Evolutionary conservation across 768 basidiomycete species (phyloP).

Genomic region (Hygrocybe punicea): DNA sequence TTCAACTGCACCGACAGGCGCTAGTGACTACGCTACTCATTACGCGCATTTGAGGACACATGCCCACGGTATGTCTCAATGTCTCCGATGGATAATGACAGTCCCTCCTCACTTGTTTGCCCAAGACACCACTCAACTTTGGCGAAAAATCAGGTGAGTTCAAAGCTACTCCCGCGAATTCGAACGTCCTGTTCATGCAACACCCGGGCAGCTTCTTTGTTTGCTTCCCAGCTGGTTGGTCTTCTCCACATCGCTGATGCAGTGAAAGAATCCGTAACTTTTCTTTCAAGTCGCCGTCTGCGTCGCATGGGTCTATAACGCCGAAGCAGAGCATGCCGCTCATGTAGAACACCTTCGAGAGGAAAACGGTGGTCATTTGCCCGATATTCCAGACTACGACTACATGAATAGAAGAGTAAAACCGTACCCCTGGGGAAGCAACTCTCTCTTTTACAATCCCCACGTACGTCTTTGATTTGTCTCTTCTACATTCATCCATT

Average conservation of each 20-base stretch:
- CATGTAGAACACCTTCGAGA: constrained; percentile 68
- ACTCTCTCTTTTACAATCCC: constrained; percentile 79
- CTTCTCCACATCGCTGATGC: constrained; percentile 10
- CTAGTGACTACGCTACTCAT: constrained; percentile 47
- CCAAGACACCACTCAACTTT: constrained; percentile 71
- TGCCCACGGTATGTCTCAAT: constrained; percentile 53
- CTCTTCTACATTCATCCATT: neutral
- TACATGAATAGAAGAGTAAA: constrained; percentile 74
- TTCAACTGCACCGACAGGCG: constrained; percentile 28
- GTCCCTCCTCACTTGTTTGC: neutral
- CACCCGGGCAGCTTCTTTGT: constrained; percentile 59
- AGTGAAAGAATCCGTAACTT: neutral
- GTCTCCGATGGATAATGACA: neutral
- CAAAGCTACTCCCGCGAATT: constrained; percentile 16
- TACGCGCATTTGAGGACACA: constrained; percentile 61
- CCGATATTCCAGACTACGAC: constrained; percentile 67
- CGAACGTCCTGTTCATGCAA: neutral
- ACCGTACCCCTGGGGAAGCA: constrained; percentile 83
- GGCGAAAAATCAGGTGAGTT: constrained; percentile 78
- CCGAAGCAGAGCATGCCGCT: constrained; percentile 60
- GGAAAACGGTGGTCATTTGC: constrained; percentile 70
- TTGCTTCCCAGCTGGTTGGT: constrained; percentile 72
- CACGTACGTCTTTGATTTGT: constrained; percentile 44
- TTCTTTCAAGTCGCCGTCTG: constrained; percentile 45
- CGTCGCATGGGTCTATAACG: constrained; percentile 53